A percentile compares a stretch with the other conserved stretches of the same genome.
These are phyloP conservation scores for Cladophialophora exuberans DNA, from an alignment of 2,329 filamentous ascomycete species.

Conservation along the genomic window DNA sequence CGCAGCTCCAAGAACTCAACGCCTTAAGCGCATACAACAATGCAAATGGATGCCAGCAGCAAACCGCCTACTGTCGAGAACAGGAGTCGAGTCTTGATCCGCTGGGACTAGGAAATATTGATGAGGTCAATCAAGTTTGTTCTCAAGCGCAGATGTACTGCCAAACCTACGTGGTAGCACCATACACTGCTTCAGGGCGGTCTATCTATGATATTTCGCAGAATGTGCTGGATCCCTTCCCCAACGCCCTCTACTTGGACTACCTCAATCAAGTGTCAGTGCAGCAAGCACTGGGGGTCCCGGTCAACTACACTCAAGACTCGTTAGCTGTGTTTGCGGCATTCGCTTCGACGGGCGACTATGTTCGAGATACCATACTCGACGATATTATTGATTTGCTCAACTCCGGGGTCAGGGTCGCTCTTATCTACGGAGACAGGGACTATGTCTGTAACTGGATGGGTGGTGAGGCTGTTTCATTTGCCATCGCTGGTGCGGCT, in stretches of 20 bases:
- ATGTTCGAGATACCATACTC: constrained; percentile 35
- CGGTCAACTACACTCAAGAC: constrained; percentile 44
- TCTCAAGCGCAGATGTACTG: constrained; percentile 36
- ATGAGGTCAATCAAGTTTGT: constrained; percentile 34
- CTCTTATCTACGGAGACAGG: constrained; percentile 47
- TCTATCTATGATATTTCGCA: constrained; percentile 63
- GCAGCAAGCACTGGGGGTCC: constrained; percentile 60
- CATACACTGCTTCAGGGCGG: constrained; percentile 40
- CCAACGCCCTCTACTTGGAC: constrained; percentile 57
- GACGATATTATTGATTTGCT: constrained; percentile 37
- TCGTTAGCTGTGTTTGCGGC: constrained; percentile 39
- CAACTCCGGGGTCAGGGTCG: constrained; percentile 47
- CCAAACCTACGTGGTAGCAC: constrained; percentile 43
- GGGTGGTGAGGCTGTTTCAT: constrained; percentile 52
- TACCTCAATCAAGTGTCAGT: constrained; percentile 63
- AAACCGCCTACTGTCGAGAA: constrained; percentile 31
- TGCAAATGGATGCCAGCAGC: constrained; percentile 33
- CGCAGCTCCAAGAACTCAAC: constrained; percentile 33
- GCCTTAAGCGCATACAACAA: constrained; percentile 31
- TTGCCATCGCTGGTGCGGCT: constrained; percentile 44
- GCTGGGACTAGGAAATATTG: constrained; percentile 29
- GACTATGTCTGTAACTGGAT: constrained; percentile 45
- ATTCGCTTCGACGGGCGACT: constrained; percentile 35
- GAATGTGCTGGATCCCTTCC: constrained; percentile 60
- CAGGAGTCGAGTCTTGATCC: constrained; percentile 31